Percentiles rank a stretch among this genome's conserved stretches.
These are phyloP conservation scores for Avena eriantha DNA, from an alignment of 176 grass and related monocot species.

Conservation along the genomic window DNA sequence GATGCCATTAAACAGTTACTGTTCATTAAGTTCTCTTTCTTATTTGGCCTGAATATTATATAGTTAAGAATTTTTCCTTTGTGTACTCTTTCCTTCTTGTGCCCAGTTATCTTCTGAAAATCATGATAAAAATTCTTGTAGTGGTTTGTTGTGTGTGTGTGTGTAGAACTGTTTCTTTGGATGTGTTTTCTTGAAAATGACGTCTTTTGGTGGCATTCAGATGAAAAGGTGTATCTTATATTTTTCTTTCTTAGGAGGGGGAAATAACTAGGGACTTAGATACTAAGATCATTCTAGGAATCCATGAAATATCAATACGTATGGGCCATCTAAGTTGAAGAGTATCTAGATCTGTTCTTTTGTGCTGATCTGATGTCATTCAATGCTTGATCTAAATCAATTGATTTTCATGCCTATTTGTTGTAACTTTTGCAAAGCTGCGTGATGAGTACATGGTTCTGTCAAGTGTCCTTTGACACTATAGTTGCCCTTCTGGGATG, in stretches of 20 bases:
- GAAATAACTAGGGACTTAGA: background rate
- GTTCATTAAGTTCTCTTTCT: conserved; percentile 25
- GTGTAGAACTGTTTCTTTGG: background rate
- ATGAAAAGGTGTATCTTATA: background rate
- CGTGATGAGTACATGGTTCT: background rate
- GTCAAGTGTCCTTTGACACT: background rate
- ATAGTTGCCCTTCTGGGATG: background rate
- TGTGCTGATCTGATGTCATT: conserved; percentile 15
- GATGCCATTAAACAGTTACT: background rate
- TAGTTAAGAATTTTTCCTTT: conserved; percentile 14
- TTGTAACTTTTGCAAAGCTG: background rate
- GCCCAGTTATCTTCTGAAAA: conserved; percentile 5
- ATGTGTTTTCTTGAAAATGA: background rate
- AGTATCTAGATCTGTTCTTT: background rate
- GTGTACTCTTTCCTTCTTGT: background rate
- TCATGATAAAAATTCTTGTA: background rate
- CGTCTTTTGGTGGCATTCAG: background rate
- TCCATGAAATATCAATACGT: background rate
- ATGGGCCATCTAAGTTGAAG: background rate
- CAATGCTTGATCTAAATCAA: conserved; percentile 4
- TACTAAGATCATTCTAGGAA: background rate
- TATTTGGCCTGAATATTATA: conserved; percentile 17
- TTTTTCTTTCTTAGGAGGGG: background rate
- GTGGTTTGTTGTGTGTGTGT: background rate
- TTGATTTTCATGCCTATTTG: background rate